Percentiles rank a stretch among this genome's conserved stretches.
Conservation (phyloP, 83 land plant species). For the Picea engelmannii region DNA sequence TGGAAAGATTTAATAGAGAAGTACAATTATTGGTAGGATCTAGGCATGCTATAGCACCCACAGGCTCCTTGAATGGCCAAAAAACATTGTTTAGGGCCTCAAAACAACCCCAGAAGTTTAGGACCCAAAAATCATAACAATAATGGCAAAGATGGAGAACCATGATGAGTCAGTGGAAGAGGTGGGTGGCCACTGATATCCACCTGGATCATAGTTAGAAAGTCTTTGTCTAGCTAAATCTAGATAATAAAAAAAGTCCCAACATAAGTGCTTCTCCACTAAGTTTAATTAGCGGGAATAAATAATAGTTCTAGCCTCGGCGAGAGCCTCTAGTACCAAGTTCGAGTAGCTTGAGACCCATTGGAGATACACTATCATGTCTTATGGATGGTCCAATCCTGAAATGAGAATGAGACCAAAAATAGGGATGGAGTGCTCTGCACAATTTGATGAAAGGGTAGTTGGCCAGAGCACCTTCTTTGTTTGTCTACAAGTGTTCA, state of each 20-base stretch:
- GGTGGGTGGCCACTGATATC: too few relatives aligned
- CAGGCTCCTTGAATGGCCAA: too few relatives aligned
- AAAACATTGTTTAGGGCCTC: too few relatives aligned
- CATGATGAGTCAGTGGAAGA: too few relatives aligned
- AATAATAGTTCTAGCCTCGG: not conserved
- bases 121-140: too few relatives aligned
- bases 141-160: too few relatives aligned
- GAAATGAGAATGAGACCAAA: constrained; percentile 14
- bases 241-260: constrained; percentile 14
- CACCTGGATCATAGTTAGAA: too few relatives aligned
- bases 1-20: too few relatives aligned
- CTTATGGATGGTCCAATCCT: constrained; percentile 44
- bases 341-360: constrained; percentile 34
- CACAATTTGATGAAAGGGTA: constrained; percentile 40
- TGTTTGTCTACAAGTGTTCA: constrained; percentile 16
- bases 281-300: constrained; percentile 17
- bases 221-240: constrained; percentile 19
- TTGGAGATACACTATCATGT: constrained; percentile 38
- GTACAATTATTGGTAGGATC: too few relatives aligned
- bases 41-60: too few relatives aligned
- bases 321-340: constrained; percentile 22
- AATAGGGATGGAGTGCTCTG: constrained; percentile 26
- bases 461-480: constrained; percentile 14
- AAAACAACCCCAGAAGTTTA: too few relatives aligned
- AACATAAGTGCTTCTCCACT: constrained; percentile 17